Evolutionary conservation across 805 yeast genomes (phyloP).

Genomic region (Metschnikowia proteae): DNA sequence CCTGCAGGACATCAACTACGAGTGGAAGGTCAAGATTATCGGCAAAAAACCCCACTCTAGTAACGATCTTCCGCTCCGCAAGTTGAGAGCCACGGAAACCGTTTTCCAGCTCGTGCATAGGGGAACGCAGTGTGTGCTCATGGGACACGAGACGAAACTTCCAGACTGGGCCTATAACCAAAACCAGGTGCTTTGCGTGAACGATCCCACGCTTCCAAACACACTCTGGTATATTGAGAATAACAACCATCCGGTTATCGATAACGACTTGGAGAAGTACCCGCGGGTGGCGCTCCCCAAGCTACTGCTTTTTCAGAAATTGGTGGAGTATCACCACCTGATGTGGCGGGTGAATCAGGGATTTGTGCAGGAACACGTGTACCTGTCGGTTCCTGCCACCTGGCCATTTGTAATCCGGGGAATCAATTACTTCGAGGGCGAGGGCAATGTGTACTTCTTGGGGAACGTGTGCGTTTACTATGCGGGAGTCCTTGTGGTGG

Average conservation of each 20-base stretch:
- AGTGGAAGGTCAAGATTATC: slow-evolving; percentile 58
- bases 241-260: slow-evolving; percentile 52
- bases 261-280: slow-evolving; percentile 17
- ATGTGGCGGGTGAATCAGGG: slow-evolving; percentile 51
- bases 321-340: slow-evolving; percentile 52
- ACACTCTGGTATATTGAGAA: slow-evolving; percentile 74
- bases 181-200: slow-evolving; percentile 85
- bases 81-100: slow-evolving; percentile 56
- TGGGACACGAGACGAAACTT: slow-evolving; percentile 68
- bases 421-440: slow-evolving; percentile 51
- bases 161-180: slow-evolving; percentile 86
- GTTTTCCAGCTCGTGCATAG: slow-evolving; percentile 65
- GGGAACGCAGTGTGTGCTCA: slow-evolving; percentile 63
- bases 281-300: slow-evolving; percentile 24
- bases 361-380: slow-evolving; percentile 45
- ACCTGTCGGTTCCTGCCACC: slow-evolving; percentile 40
- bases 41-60: slow-evolving; percentile 31
- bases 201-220: slow-evolving; percentile 62
- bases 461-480: slow-evolving; percentile 65
- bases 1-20: slow-evolving; percentile 64
- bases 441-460: slow-evolving; percentile 48
- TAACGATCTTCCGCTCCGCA: slow-evolving; percentile 32
- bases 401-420: slow-evolving; percentile 66
- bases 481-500: slow-evolving; percentile 35
- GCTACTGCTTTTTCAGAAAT: slow-evolving; percentile 46